Percentiles rank a stretch among this genome's conserved stretches.
phyloP scores from a whole-genome alignment of 345 rosid species.

The Eucalyptus regnans region DNA sequence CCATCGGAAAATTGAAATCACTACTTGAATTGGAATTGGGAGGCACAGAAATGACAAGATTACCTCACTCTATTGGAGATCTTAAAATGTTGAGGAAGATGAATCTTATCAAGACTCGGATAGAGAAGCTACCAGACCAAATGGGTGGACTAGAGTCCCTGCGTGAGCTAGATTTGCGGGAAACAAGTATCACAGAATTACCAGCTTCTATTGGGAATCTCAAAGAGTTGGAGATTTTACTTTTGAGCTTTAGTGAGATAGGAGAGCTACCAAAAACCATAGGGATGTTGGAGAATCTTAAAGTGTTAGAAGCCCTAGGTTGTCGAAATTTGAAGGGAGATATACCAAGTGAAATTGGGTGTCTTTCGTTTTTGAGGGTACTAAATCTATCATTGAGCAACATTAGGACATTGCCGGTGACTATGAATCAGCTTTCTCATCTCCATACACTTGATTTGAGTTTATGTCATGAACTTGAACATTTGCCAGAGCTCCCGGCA shows the following conservation, averaged over 20 bases:
- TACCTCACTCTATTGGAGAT: background rate
- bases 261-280: background rate
- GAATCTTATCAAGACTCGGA: background rate
- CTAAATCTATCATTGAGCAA: background rate
- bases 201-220: background rate
- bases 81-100: background rate
- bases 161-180: background rate
- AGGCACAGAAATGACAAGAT: background rate
- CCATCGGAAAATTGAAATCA: background rate
- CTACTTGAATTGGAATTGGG: background rate
- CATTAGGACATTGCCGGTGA: background rate
- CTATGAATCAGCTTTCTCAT: background rate
- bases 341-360: background rate
- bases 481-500: background rate
- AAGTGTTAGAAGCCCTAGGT: background rate
- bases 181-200: background rate
- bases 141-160: background rate
- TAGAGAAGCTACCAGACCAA: background rate
- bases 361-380: background rate
- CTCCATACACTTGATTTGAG: background rate
- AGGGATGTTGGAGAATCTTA: background rate
- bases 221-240: background rate
- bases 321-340: background rate
- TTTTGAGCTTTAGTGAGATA: background rate
- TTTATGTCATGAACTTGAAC: background rate